phyloP scores from a whole-genome alignment of 2,329 filamentous ascomycete genomes.

The Claviceps paspali region DNA sequence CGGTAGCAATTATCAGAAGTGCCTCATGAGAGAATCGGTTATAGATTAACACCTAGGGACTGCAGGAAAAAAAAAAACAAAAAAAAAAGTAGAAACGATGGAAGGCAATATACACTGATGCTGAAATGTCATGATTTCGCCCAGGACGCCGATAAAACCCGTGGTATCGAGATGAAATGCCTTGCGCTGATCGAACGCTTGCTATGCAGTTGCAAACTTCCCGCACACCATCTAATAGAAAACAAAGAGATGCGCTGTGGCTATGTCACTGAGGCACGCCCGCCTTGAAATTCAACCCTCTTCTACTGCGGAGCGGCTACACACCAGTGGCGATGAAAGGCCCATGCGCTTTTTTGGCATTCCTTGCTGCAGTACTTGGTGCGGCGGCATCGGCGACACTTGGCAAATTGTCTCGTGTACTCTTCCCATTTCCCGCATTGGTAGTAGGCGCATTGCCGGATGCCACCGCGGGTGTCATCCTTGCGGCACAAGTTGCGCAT shows the following conservation, averaged over 20 bases:
- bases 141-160: conserved; percentile 15
- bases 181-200: conserved; percentile 25
- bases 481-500: conserved; percentile 98
- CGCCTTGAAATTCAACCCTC: neutral
- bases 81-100: conserved; percentile 3
- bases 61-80: conserved; percentile 1
- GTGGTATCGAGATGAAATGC: conserved; percentile 31
- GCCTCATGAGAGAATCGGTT: neutral
- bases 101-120: conserved; percentile 4
- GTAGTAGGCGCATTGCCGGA: conserved; percentile 94
- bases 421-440: conserved; percentile 98
- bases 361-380: conserved; percentile 99
- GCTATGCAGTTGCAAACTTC: conserved; percentile 23
- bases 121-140: conserved; percentile 12
- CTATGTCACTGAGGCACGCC: conserved; percentile 8
- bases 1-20: neutral
- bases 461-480: conserved; percentile 85
- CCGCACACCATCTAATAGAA: conserved; percentile 15
- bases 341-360: conserved; percentile 98
- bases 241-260: conserved; percentile 10
- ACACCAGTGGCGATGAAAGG: conserved; percentile 96
- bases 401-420: conserved; percentile 90
- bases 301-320: conserved; percentile 49
- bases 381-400: conserved; percentile 85
- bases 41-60: conserved; percentile 1